Evolutionary conservation across 1,284 basidiomycete species (phyloP).

Genomic region (Crocinoboletus sp.): DNA sequence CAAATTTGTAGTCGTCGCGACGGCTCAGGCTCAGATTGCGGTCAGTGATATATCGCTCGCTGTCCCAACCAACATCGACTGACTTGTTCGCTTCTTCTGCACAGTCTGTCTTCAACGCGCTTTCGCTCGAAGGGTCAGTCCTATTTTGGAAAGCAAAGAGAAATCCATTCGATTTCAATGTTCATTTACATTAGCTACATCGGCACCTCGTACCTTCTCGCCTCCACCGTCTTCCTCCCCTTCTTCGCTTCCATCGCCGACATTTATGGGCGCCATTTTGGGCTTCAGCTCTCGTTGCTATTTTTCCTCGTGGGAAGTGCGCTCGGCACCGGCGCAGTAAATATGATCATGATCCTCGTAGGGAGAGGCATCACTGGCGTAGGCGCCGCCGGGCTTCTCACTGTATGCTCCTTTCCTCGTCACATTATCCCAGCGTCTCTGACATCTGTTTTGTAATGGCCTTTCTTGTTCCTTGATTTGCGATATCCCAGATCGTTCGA

Average conservation of each 20-base stretch:
- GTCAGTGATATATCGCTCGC: conserved; percentile 26
- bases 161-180: background rate
- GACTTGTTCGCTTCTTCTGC: background rate
- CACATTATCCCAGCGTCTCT: background rate
- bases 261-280: conserved; percentile 44
- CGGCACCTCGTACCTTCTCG: conserved; percentile 46
- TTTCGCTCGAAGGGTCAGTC: conserved; percentile 42
- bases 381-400: conserved; percentile 45
- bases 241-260: conserved; percentile 47
- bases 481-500: conserved; percentile 35
- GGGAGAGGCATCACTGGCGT: conserved; percentile 47
- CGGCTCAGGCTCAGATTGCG: conserved; percentile 48
- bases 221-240: conserved; percentile 50
- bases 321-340: conserved; percentile 42
- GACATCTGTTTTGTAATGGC: background rate
- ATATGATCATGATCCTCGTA: conserved; percentile 43
- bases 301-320: conserved; percentile 45
- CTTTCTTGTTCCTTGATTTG: background rate
- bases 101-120: conserved; percentile 43
- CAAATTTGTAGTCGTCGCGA: conserved; percentile 42
- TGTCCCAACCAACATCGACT: background rate
- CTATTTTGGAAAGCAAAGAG: background rate
- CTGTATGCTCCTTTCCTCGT: conserved; percentile 30
- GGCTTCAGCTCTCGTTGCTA: conserved; percentile 41
- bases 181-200: conserved; percentile 34